Percentiles rank a stretch among this genome's conserved stretches.
These are phyloP conservation scores for Lolium multiflorum DNA, from an alignment of 176 grass and related monocot genomes.

Conservation along the genomic window DNA sequence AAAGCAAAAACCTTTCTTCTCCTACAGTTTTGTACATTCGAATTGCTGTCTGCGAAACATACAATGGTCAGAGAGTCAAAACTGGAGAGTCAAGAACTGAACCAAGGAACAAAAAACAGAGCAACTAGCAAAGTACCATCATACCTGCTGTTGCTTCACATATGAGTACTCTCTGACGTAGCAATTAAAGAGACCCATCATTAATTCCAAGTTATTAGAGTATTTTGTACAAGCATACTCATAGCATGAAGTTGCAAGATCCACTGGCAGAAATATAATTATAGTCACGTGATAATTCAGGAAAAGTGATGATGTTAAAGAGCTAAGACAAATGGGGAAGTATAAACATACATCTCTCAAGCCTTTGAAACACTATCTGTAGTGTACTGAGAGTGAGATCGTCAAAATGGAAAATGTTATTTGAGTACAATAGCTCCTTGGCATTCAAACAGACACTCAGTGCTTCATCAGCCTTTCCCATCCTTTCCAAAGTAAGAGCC, in stretches of 20 bases:
- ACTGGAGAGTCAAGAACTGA: conserved; percentile 29
- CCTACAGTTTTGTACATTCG: conserved; percentile 99
- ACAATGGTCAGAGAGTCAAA: conserved; percentile 18
- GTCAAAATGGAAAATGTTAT: conserved; percentile 82
- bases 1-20: conserved; percentile 97
- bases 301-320: conserved; percentile 6
- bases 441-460: conserved; percentile 73
- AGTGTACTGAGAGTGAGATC: conserved; percentile 97
- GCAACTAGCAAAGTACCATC: conserved; percentile 34
- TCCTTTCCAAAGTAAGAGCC: conserved; percentile 95
- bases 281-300: conserved; percentile 38
- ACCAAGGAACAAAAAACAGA: conserved; percentile 40
- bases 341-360: conserved; percentile 71
- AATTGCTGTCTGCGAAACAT: conserved; percentile 84
- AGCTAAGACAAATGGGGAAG: conserved; percentile 32
- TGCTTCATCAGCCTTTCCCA: conserved; percentile 95
- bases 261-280: conserved; percentile 65
- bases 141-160: conserved; percentile 98
- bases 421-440: conserved; percentile 73
- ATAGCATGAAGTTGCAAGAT: conserved; percentile 98
- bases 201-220: conserved; percentile 90
- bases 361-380: conserved; percentile 93
- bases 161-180: conserved; percentile 90
- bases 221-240: conserved; percentile 91
- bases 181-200: conserved; percentile 99